Base-by-base conservation (phyloP, 441 rosid species). In the Adansonia rubrostipa region DNA sequence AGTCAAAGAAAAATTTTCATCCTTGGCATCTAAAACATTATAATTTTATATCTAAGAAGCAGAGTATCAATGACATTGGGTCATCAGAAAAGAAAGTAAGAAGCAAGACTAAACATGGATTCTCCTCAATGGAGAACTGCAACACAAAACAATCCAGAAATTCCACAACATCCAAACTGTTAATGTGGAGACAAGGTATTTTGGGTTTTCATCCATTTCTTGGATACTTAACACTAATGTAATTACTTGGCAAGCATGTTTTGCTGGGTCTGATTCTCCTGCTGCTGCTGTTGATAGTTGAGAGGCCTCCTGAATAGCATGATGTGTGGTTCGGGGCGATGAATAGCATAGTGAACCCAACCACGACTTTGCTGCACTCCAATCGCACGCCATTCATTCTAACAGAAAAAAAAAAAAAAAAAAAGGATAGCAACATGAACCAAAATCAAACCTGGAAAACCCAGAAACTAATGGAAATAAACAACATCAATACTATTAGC, bases 311-410 rank as follows among this genome's bases (percentile, higher is more conserved):
- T 90, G 84, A 96, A 96, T n/a, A 96, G 93, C 99, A 94, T 96
- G 77, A 96, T 96, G 77, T 96, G 98, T 81, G 98, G 98, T 88
- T 96, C 99, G 4, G 99, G 99, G 15, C 98, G 95, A 77, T 96
- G 99, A 83, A 96, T 86, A 0, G 99, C 99, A 75, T 96, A 96
- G 84, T 96, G 98, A 5, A 94, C 98, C 98, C 99, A 96, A 17
- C 98, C 99, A 15, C 98, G 94, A 83, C 99, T 96, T 88, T 94
- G 99, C 80, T 94, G 97, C 3, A 94, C 99, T 70, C 97, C 97
- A 11, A 95, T 89, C 0, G 97, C 97, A 50, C 98, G 92, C 98
- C 98, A 93, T 60, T 95, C 98, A 42, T 87, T 92, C 98, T 93
- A 28, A 74, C 62, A 74, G 56, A 33, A 62, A 63, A 36, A 62